Evolutionary conservation across 805 yeast species (phyloP), one percentile per base, ranked within the genome.

Genomic region (Candida endomychidarum): DNA sequence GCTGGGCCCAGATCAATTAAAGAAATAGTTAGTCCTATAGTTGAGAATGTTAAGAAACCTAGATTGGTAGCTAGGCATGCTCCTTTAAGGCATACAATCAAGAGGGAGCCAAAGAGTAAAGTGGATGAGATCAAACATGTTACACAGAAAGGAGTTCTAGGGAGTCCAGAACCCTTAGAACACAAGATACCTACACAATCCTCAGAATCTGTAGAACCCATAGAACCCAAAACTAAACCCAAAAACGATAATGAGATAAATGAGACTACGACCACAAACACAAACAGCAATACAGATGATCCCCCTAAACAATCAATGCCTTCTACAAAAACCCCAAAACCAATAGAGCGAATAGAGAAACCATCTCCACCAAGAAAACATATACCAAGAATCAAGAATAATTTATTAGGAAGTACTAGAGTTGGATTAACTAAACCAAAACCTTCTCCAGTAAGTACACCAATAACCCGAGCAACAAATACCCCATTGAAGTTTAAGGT

Each of bases 1-100:
- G 27, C 42, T 2, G 42, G 38, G 7, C 38, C 38, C 20, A 28
- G 28, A 12, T 17, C 34, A 19, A 27, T 37, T 8, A 37, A 28
- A 18, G 8, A 15, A 18, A 34, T 24, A 16, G 37, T 34, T 21
- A 34, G 23, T 18, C 29, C 29, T 34, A 14, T 34, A 34, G 22
- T 25, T 3, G n/a, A 34, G 3, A 24, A 24, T 15, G 22, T 32
- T 8, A 24, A 23, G 10, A 22, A 24, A 11, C 28, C 28, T 2
- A 22, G 37, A 17, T 8, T 34, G n/a, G 29, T 34, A 11, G 29
- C 37, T 11, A 34, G 15, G 29, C 9, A 34, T 24, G 29, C 15
- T 12, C 37, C 37, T 8, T 24, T 34, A 15, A 34, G n/a, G 16
- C 37, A 34, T 34, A 11, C 2, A 23, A 34, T 34, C 8, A 34